A percentile compares a stretch with the other conserved stretches of the same genome.
phyloP scores from a whole-genome alignment of 225 moss, liverwort and hornwort species.

The Rhytidiadelphus loreus region DNA sequence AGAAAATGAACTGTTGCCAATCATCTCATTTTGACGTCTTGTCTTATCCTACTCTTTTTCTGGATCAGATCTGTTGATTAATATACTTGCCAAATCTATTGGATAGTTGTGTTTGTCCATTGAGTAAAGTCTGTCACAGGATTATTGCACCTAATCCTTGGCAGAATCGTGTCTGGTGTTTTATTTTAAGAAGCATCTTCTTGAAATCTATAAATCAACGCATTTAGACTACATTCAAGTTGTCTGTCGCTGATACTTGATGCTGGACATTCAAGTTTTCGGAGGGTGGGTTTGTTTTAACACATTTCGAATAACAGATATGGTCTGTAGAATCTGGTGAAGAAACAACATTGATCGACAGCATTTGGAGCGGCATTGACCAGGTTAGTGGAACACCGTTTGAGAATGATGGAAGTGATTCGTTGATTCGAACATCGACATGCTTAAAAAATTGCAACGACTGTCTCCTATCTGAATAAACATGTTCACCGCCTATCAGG shows the following conservation, averaged over 20 bases:
- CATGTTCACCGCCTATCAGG: constrained; percentile 35
- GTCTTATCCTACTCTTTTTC: neutral
- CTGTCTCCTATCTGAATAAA: neutral
- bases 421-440: neutral
- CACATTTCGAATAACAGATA: constrained; percentile 40
- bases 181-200: neutral
- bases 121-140: neutral
- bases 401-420: neutral
- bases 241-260: neutral
- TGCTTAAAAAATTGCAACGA: neutral
- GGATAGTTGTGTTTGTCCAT: neutral
- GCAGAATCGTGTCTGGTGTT: neutral
- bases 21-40: neutral
- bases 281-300: neutral
- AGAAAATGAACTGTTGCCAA: constrained; percentile 5
- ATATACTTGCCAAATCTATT: neutral
- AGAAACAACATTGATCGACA: constrained; percentile 65
- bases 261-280: neutral
- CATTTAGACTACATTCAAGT: neutral
- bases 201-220: neutral
- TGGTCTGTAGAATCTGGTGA: constrained; percentile 74
- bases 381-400: constrained; percentile 39
- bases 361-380: constrained; percentile 77
- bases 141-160: neutral
- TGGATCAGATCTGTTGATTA: neutral